Conservation (phyloP, 495 filamentous ascomycete genomes). For the Aspergillus kassunensis region DNA sequence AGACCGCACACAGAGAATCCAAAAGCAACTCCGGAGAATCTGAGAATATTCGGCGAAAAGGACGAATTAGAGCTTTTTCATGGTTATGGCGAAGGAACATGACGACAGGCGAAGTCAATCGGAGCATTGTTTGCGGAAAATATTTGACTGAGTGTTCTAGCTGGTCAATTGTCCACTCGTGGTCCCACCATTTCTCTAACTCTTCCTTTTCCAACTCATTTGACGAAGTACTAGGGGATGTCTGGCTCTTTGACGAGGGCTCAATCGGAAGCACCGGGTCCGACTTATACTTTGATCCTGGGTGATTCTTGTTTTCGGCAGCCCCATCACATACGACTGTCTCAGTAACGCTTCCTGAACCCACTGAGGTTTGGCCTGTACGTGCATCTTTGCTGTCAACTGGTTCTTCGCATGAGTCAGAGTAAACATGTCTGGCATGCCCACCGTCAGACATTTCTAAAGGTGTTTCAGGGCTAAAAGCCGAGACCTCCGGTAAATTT, state of each 20-base stretch:
- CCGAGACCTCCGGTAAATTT: slow-evolving; percentile 39
- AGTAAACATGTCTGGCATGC: slow-evolving; percentile 31
- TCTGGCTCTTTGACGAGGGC: slow-evolving; percentile 13
- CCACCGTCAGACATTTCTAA: slow-evolving; percentile 39
- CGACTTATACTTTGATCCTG: slow-evolving; percentile 21
- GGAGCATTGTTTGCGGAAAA: slow-evolving; percentile 41
- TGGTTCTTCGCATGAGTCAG: slow-evolving; percentile 27
- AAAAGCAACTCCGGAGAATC: slow-evolving; percentile 50
- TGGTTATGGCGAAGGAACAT: slow-evolving; percentile 38
- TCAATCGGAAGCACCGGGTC: slow-evolving; percentile 20
- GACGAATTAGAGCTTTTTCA: slow-evolving; percentile 34
- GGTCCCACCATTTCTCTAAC: slow-evolving; percentile 37
- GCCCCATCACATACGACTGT: slow-evolving; percentile 27
- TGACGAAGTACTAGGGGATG: slow-evolving; percentile 27
- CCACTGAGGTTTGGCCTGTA: slow-evolving; percentile 29
- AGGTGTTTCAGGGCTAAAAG: slow-evolving; percentile 45
- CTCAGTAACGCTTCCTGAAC: slow-evolving; percentile 28
- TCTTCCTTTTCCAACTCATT: slow-evolving; percentile 28
- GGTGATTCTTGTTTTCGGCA: slow-evolving; percentile 17
- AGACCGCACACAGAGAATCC: slow-evolving; percentile 59
- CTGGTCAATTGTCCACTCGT: slow-evolving; percentile 45
- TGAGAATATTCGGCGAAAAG: slow-evolving; percentile 58
- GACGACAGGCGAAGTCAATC: slow-evolving; percentile 45
- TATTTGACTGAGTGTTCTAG: slow-evolving; percentile 41
- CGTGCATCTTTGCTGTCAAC: slow-evolving; percentile 31